A percentile compares a stretch with the other conserved stretches of the same genome.
phyloP scores from a whole-genome alignment of 345 rosid species.

The Cardiospermum halicacabum region DNA sequence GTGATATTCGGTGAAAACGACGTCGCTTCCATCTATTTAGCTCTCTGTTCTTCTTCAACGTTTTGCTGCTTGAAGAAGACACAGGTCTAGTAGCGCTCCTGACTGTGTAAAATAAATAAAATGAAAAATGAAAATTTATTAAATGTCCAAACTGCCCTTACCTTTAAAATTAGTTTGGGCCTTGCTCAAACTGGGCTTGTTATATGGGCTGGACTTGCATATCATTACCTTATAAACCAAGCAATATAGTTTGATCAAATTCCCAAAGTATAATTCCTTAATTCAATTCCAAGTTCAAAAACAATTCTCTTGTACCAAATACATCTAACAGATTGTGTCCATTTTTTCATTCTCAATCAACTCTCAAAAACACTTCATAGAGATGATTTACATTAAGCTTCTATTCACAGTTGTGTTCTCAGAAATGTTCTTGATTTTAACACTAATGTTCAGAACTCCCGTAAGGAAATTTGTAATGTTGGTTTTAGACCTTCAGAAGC shows the following conservation, averaged over 20 bases:
- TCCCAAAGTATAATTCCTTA: conserved; percentile 33
- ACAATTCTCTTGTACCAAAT: no score
- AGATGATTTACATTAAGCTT: conserved; percentile 32
- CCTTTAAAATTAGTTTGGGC: no score
- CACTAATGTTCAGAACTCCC: conserved; percentile 34
- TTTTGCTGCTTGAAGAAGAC: background rate
- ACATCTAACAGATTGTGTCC: no score
- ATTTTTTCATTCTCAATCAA: no score
- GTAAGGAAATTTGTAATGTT: conserved; percentile 33
- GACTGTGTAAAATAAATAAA: no score
- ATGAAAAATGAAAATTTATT: no score
- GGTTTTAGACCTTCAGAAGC: conserved; percentile 32
- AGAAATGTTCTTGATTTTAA: conserved; percentile 33
- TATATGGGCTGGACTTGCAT: no score
- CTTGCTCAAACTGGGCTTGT: no score
- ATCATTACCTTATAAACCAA: background rate
- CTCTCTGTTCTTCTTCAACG: background rate
- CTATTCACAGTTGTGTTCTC: conserved; percentile 29
- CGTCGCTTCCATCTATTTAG: conserved; percentile 29
- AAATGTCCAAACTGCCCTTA: no score
- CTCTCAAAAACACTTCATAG: background rate
- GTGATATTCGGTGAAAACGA: conserved; percentile 6
- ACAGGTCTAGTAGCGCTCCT: no score
- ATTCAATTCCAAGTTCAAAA: conserved; percentile 9
- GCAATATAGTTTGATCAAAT: no score